A percentile compares a stretch with the other conserved stretches of the same genome.
Evolutionary conservation across 371 early-diverging fungal genomes (phyloP).

Genomic region (Rhizomucor pusillus): DNA sequence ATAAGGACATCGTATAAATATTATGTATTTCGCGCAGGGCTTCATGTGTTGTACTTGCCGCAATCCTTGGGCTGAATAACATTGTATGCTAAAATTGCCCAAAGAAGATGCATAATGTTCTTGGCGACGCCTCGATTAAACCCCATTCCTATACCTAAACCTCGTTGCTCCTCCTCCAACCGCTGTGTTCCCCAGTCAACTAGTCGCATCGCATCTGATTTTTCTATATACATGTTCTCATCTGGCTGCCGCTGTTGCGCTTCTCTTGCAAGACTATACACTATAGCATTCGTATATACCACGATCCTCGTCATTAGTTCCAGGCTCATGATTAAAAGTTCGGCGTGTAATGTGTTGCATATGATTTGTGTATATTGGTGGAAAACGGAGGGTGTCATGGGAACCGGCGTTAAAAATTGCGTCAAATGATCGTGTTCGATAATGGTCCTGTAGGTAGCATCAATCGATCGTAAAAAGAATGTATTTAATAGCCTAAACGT

Average conservation of each 20-base stretch:
- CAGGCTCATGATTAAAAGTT: slow-evolving; percentile 29
- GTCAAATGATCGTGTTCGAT: slow-evolving; percentile 37
- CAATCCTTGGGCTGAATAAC: slow-evolving; percentile 30
- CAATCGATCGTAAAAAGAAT: slow-evolving; percentile 29
- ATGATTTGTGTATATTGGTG: slow-evolving; percentile 40
- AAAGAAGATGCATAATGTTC: slow-evolving; percentile 42
- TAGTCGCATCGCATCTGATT: slow-evolving; percentile 24
- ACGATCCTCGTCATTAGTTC: slow-evolving; percentile 34
- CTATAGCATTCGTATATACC: slow-evolving; percentile 36
- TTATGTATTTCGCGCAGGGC: too few species aligned
- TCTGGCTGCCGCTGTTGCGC: slow-evolving; percentile 11
- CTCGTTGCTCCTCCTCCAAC: slow-evolving; percentile 42
- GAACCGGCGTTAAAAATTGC: slow-evolving; percentile 25
- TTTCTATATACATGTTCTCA: slow-evolving; percentile 18
- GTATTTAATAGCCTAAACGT: slow-evolving; percentile 35
- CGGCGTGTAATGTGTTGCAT: slow-evolving; percentile 37
- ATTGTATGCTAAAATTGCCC: slow-evolving; percentile 38
- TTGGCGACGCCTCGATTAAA: slow-evolving; percentile 43
- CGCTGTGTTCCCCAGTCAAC: slow-evolving; percentile 41
- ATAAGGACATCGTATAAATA: too few species aligned
- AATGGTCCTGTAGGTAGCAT: slow-evolving; percentile 28
- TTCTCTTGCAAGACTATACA: slow-evolving; percentile 18
- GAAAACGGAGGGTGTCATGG: slow-evolving; percentile 33
- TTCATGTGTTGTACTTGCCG: slow-evolving; percentile 24
- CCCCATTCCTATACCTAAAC: slow-evolving; percentile 43